Base-by-base conservation (phyloP, 768 basidiomycete genomes). In the Crassisporium funariophilum region DNA sequence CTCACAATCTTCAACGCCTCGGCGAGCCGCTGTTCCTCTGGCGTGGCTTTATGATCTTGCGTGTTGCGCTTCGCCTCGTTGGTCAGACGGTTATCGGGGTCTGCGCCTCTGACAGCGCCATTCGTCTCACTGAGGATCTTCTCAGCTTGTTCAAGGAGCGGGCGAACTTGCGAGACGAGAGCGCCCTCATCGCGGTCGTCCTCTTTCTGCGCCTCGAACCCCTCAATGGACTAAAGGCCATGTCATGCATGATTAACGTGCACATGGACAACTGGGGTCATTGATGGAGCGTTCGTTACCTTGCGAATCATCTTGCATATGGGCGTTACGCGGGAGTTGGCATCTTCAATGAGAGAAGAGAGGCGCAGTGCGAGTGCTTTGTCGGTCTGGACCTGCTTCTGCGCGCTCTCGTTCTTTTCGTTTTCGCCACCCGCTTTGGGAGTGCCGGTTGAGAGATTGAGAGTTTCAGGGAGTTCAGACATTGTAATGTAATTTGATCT, bases 81-180 rank as follows among this genome's bases (percentile, higher is more conserved):
- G 22, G 60, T 55, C 22, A 70, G 46, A 13, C 62, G 61, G 25
- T 66, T 63, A 19, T 69, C 68, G 10, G 69, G 71, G 43, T 72
- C 71, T 5, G 69, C 66, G 9, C 69, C 71, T 10, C 56, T 61
- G 35, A 71, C 49, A 16, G 62, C 57, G 11, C 71, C 70, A 34
- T 65, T 65, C 1, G 70, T 69, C 53, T 72, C 70, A 45, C 68
- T 66, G 16, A 72, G 41, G 41, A 66, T 67, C 54, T 65, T 67
- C 50, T 70, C 66, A 2, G 67, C 69, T 46, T 71, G 68, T 34
- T 68, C 58, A 29, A 72, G 54, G 17, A 71, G 60, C 2, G 70
- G 69, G 29, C 59, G 61, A 35, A 72, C 69, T 35, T 64, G 57
- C 38, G 65, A 60, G 21, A 72, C 65, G 12, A 72, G 62, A 27